Evolutionary conservation across 2,329 filamentous ascomycete species (phyloP).

Genomic region (Hymenoscyphus repandus): DNA sequence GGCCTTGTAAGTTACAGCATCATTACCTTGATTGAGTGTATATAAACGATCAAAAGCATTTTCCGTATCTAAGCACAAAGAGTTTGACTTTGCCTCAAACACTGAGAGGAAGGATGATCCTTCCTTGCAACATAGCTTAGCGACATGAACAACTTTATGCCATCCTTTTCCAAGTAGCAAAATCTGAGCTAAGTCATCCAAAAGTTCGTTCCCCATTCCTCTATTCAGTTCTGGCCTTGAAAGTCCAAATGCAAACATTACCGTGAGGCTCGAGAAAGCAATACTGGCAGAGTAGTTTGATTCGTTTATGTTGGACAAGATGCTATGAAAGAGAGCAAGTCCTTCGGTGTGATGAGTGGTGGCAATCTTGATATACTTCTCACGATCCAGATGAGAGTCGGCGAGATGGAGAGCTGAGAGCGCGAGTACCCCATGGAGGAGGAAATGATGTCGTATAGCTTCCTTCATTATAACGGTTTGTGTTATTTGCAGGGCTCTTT

Average conservation of each 20-base stretch:
- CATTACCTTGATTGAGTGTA: constrained; percentile 4
- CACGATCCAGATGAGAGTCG: neutral
- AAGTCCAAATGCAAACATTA: constrained; percentile 11
- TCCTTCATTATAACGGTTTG: constrained; percentile 16
- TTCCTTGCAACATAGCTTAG: constrained; percentile 1
- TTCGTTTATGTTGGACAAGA: constrained; percentile 7
- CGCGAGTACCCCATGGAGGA: constrained; percentile 23
- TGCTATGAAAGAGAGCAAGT: constrained; percentile 6
- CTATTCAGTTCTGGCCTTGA: constrained; percentile 1
- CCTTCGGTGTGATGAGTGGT: constrained; percentile 12
- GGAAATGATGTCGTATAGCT: constrained; percentile 19
- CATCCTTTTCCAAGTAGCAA: constrained; percentile 12
- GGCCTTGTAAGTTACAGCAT: constrained; percentile 1
- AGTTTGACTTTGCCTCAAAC: no score
- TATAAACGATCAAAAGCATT: constrained; percentile 7
- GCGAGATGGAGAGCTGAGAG: constrained; percentile 22
- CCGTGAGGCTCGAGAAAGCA: constrained; percentile 15
- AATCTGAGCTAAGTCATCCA: constrained; percentile 12
- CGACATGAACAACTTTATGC: constrained; percentile 10
- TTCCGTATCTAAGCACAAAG: constrained; percentile 3
- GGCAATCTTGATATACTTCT: constrained; percentile 8
- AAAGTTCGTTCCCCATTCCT: neutral
- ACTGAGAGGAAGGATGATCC: neutral
- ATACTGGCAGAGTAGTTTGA: constrained; percentile 14
- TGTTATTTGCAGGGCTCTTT: constrained; percentile 6